Base-by-base conservation (phyloP, 169 alveolate genomes). In the Eimeria necatrix region DNA sequence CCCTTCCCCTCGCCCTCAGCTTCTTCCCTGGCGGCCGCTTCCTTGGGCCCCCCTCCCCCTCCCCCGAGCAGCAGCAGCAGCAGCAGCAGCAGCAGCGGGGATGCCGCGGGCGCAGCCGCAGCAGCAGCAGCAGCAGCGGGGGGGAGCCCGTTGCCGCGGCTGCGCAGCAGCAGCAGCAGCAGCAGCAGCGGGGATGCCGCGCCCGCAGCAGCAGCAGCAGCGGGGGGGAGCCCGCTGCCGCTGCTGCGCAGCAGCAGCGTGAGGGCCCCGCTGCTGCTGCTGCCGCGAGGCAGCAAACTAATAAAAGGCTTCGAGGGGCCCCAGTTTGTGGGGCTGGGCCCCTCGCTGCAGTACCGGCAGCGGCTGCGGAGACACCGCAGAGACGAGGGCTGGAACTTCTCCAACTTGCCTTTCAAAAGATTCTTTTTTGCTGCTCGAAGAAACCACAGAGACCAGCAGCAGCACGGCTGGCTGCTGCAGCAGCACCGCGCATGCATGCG, bases 361-460 rank as follows among this genome's bases (percentile, higher is more conserved):
- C 84, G 95, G 7, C 60, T 91, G 74, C 68, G 73, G n/a, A 76
- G 60, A 14, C 64, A 60, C 56, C 46, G 91, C 22, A 41, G 95
- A 12, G 87, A 80, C 22, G 84, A 76, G n/a, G 95, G 87, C 61
- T 91, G 90, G 95, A 10, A 85, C 46, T 76, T 91, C 8, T 76
- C 73, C 76, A 78, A 59, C 26, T 71, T 91, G 26, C 95, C 74
- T 6, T 8, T 10, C 20, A 84, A 85, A 24, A 81, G 95, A 53
- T 60, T 26, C 20, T 91, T 76, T 46, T 91, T 91, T 24, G 95
- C 95, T 0, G 81, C 88, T 61, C 53, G 95, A 22, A 64, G 95
- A 71, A 91, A 91, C 76, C 87, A 76, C 91, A 71, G 95, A 32
- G 95, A 91, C 49, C 95, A 91, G 73, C 84, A 53, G 70, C 76